phyloP scores from a whole-genome alignment of 257 asterid genomes.

The Ilex asprella region DNA sequence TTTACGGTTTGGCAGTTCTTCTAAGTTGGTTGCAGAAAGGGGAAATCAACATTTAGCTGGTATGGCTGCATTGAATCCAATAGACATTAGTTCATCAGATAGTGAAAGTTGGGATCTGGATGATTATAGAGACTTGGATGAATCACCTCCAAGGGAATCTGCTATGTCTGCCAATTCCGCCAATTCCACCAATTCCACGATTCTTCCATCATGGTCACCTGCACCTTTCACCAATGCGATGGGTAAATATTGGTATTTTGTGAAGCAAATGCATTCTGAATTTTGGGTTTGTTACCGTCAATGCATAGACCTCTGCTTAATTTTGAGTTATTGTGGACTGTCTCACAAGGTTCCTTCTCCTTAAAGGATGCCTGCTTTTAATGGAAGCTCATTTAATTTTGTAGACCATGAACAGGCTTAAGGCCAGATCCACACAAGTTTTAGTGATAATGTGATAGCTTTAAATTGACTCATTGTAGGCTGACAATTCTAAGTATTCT shows the following conservation, averaged over 20 bases:
- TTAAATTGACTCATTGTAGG: constrained; percentile 27
- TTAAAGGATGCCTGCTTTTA: constrained; percentile 30
- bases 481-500: constrained; percentile 15
- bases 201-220: constrained; percentile 45
- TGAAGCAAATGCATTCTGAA: background rate
- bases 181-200: constrained; percentile 15
- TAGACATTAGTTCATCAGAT: constrained; percentile 77
- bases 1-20: constrained; percentile 26
- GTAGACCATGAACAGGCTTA: constrained; percentile 1
- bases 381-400: constrained; percentile 33
- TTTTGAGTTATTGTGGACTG: constrained; percentile 31
- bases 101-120: constrained; percentile 75
- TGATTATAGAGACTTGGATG: constrained; percentile 34
- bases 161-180: constrained; percentile 27
- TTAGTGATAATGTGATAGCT: constrained; percentile 31
- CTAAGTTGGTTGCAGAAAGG: constrained; percentile 22
- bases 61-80: constrained; percentile 48
- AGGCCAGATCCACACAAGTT: constrained; percentile 23
- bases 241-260: constrained; percentile 34
- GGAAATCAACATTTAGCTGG: constrained; percentile 21
- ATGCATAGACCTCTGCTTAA: constrained; percentile 1
- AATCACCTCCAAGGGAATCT: constrained; percentile 58
- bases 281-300: background rate
- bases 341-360: constrained; percentile 28
- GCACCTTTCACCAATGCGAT: constrained; percentile 17